Percentiles rank a stretch among this genome's conserved stretches.
Evolutionary conservation across 345 rosid genomes (phyloP).

Genomic region (Linum trigynum): DNA sequence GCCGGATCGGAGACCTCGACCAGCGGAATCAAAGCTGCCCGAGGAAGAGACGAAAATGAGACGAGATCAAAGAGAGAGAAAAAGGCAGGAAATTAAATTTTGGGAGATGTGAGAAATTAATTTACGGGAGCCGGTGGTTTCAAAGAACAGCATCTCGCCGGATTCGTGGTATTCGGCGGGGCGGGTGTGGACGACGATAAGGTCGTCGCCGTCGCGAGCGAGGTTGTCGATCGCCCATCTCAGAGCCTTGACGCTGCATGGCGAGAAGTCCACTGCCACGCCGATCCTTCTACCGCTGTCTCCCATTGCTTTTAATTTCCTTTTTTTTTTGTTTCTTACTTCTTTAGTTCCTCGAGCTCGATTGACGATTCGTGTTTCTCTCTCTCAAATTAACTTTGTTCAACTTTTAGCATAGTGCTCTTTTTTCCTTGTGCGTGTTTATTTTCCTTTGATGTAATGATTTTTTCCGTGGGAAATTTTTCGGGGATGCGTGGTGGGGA

Average conservation of each 20-base stretch:
- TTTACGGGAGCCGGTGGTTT: slow-evolving; percentile 41
- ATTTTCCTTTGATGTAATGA: too few relatives aligned
- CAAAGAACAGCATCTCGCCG: not conserved
- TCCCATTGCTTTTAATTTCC: not conserved
- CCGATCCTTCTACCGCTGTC: slow-evolving; percentile 10
- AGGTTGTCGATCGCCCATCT: slow-evolving; percentile 1
- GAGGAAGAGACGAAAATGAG: too few relatives aligned
- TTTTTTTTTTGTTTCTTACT: not conserved
- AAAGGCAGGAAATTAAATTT: not conserved
- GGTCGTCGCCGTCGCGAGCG: not conserved
- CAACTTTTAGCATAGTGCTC: too few relatives aligned
- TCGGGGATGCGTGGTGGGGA: too few relatives aligned
- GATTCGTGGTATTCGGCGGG: not conserved
- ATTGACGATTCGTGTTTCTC: too few relatives aligned
- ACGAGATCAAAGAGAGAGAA: too few relatives aligned
- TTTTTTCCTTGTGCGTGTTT: too few relatives aligned
- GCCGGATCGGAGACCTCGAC: slow-evolving; percentile 47
- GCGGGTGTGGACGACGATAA: not conserved
- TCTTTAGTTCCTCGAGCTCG: too few relatives aligned
- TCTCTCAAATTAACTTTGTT: too few relatives aligned
- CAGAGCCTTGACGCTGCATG: slow-evolving; percentile 37
- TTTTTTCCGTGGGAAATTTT: too few relatives aligned
- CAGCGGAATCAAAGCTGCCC: slow-evolving; percentile 64
- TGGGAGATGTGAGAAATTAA: not conserved
- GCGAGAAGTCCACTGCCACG: slow-evolving; percentile 2